Evolutionary conservation across 1,284 basidiomycete species (phyloP), one percentile per base, ranked within the genome.

Genomic region (Sparassis latifolia): DNA sequence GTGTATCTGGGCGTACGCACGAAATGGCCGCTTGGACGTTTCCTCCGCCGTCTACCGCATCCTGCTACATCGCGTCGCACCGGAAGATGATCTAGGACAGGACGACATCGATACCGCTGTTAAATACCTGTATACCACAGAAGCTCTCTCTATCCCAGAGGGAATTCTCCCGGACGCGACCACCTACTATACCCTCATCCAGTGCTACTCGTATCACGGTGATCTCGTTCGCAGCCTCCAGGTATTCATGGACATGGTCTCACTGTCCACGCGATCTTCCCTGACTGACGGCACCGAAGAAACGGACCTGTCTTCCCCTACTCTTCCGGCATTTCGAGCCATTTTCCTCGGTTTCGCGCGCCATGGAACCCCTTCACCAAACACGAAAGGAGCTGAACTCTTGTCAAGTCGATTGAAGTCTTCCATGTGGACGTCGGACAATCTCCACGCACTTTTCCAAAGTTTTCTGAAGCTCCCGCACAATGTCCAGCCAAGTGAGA

Each of bases 291-390:
- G 46, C 10, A 51, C 50, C 43, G 28, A 45, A 31, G 46, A 42
- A 7, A 35, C 43, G 10, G 44, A 45, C 32, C 28, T 46, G 9
- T 39, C 52, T 12, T 52, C 52, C 44, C 58, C 58, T 43, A 52
- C 57, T 6, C 42, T 57, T 44, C 67, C 77, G 29, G 69, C 80
- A 10, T 94, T 86, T 62, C 78, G 86, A 10, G 78, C 80, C 5
- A 66, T 94, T 29, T 92, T 94, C 63, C 72, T 85, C 5, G 91
- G 89, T 0, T 94, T 92, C 64, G 71, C 76, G 5, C 76, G 78
- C 10, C 81, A 89, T 55, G 83, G 74, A 33, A 41, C 44, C 37
- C 38, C 46, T 20, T 45, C 50, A 10, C 35, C 31, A 4, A 42
- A 44, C 5, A 2, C 35, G 27, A 39, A 40, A 41, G 42, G 10